Conservation (phyloP, 805 yeast genomes). For the Pichia membranifaciens region DNA sequence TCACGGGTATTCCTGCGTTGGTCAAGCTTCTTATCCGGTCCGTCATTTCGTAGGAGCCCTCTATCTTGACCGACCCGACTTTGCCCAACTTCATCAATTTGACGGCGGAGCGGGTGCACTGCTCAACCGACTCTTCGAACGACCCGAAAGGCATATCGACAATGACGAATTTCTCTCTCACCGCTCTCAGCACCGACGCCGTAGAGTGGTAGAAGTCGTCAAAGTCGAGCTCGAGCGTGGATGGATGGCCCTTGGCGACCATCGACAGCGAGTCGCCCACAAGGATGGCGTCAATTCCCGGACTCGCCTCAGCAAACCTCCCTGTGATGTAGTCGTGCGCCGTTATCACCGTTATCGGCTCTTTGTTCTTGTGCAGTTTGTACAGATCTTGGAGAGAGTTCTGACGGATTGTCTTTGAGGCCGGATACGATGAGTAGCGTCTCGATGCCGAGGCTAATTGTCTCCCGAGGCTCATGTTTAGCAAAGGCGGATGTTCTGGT, state of each 20-base stretch:
- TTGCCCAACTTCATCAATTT: constrained; percentile 51
- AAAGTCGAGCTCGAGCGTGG: constrained; percentile 68
- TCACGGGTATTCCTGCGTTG: constrained; percentile 74
- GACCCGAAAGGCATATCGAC: constrained; percentile 90
- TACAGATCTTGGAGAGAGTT: constrained; percentile 21
- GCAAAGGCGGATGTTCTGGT: too few species aligned
- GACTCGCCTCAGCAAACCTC: constrained; percentile 52
- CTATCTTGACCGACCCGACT: constrained; percentile 73
- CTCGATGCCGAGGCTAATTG: background rate
- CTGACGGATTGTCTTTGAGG: constrained; percentile 13
- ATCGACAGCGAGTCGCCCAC: constrained; percentile 93
- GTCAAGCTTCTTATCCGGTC: constrained; percentile 52
- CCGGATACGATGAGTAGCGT: constrained; percentile 19
- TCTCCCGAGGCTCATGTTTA: too few species aligned
- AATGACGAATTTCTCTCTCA: constrained; percentile 56
- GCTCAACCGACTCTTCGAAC: constrained; percentile 57
- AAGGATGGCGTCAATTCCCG: constrained; percentile 63
- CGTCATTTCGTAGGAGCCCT: constrained; percentile 63
- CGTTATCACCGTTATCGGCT: constrained; percentile 41
- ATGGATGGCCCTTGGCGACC: constrained; percentile 78
- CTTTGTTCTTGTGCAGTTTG: constrained; percentile 13
- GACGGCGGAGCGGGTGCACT: constrained; percentile 58
- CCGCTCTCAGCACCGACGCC: constrained; percentile 70
- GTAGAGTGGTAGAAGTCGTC: constrained; percentile 78
- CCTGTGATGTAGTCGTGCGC: constrained; percentile 86